Evolutionary conservation across 1,139 yeast genomes (phyloP), one percentile per base, ranked within the genome.

Genomic region (Scheffersomyces parashehatae): DNA sequence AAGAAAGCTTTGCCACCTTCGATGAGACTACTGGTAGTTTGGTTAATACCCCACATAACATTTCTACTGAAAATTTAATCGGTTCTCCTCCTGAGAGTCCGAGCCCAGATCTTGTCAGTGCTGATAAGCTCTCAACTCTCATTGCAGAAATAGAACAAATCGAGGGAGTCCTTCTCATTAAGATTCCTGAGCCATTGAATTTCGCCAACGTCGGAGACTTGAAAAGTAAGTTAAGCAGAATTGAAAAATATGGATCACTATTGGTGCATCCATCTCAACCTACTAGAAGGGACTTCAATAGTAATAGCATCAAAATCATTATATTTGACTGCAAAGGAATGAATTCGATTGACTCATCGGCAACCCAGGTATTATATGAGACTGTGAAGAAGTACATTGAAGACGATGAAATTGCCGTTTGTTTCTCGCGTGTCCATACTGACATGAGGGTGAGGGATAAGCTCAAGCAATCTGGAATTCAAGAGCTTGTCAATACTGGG

Each of bases 321-420:
- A 52, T 68, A 4, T 57, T 68, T 42, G 73, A 68, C 43, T 60
- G 70, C 36, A 65, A 67, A 42, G 73, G 71, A 1, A 66, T 68
- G 71, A 48, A 55, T 7, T 45, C 47, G 3, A 55, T 68, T 33
- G 73, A 68, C 47, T 55, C 70, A 0, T 56, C 68, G 5, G 73
- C 73, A 1, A 64, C 64, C 6, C 71, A 66, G 38, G 56, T 58
- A 4, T 52, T 67, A n/a, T 54, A 51, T 42, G 73, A 67, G 47
- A 55, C 61, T 24, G 51, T 65, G 4, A 42, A 45, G 13, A 52
- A 58, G 37, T 65, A 66, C 44, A 49, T 52, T 24, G 51, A 51
- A 3, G 49, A 47, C n/a, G 54, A 54, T 35, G 49, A 45, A 10
- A 60, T 64, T 12, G 37, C 47, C 2, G 66, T 66, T 9, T 54